Evolutionary conservation across 805 yeast genomes (phyloP).

Genomic region (Barnettozyma salicaria): DNA sequence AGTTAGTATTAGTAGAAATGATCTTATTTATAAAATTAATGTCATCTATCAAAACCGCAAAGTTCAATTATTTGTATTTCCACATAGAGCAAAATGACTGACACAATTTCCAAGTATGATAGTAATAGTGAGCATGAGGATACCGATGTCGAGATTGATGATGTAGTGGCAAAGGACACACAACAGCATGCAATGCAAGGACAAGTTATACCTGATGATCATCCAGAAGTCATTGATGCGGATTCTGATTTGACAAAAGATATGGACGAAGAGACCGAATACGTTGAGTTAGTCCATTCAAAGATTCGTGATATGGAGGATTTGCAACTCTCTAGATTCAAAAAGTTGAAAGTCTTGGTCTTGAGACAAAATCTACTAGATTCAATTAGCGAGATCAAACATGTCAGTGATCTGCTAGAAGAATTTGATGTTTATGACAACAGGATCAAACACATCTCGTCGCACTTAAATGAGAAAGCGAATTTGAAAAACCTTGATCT

Average conservation of each 20-base stretch:
- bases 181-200: conserved; percentile 16
- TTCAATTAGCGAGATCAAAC: conserved; percentile 65
- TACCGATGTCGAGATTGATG: conserved; percentile 17
- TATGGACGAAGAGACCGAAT: conserved; percentile 47
- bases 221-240: conserved; percentile 51
- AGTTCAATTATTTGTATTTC: too few species aligned
- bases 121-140: conserved; percentile 23
- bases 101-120: conserved; percentile 1
- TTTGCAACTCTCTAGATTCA: conserved; percentile 52
- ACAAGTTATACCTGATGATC: conserved; percentile 29
- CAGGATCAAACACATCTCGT: conserved; percentile 78
- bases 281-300: conserved; percentile 62
- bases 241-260: conserved; percentile 61
- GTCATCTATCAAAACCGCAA: too few species aligned
- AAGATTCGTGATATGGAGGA: conserved; percentile 61
- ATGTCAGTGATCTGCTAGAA: conserved; percentile 50
- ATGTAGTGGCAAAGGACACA: conserved; percentile 1
- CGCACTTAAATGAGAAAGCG: conserved; percentile 53
- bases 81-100: too few species aligned
- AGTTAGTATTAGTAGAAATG: too few species aligned
- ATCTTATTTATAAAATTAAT: not conserved
- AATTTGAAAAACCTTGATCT: conserved; percentile 64
- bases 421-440: conserved; percentile 91
- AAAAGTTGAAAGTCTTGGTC: conserved; percentile 52
- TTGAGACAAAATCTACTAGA: conserved; percentile 80